Conservation (phyloP, 371 early-diverging fungal species). For the Mucor irregularis region DNA sequence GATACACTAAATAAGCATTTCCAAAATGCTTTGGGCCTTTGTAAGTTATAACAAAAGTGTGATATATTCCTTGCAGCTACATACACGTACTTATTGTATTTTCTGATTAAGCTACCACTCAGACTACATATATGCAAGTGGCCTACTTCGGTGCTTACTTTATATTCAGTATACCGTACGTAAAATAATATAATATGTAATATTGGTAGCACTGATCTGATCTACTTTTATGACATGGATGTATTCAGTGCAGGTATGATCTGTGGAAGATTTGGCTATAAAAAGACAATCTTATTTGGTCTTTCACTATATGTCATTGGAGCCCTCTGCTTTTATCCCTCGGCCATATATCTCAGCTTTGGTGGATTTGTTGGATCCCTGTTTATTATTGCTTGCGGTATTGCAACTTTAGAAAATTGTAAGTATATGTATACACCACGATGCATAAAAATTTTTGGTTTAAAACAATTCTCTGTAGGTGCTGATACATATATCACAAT, state of each 20-base stretch:
- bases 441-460: neutral
- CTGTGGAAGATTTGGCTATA: conserved; percentile 45
- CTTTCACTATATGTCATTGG: conserved; percentile 47
- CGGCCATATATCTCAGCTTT: conserved; percentile 32
- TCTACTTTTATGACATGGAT: too few relatives aligned
- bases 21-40: conserved; percentile 36
- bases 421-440: neutral
- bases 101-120: conserved; percentile 32
- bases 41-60: conserved; percentile 20
- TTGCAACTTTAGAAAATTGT: conserved; percentile 51
- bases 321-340: conserved; percentile 49
- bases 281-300: conserved; percentile 44
- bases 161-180: conserved; percentile 49
- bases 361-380: conserved; percentile 49
- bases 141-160: conserved; percentile 55
- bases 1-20: conserved; percentile 53
- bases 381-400: conserved; percentile 50
- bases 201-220: too few relatives aligned
- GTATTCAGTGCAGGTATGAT: conserved; percentile 46
- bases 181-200: neutral
- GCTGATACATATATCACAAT: conserved; percentile 49
- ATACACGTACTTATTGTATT: neutral
- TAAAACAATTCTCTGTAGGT: conserved; percentile 4
- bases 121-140: conserved; percentile 51
- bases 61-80: neutral